Base-by-base conservation (phyloP, 2,329 filamentous ascomycete genomes). In the Fusarium chuoi region DNA sequence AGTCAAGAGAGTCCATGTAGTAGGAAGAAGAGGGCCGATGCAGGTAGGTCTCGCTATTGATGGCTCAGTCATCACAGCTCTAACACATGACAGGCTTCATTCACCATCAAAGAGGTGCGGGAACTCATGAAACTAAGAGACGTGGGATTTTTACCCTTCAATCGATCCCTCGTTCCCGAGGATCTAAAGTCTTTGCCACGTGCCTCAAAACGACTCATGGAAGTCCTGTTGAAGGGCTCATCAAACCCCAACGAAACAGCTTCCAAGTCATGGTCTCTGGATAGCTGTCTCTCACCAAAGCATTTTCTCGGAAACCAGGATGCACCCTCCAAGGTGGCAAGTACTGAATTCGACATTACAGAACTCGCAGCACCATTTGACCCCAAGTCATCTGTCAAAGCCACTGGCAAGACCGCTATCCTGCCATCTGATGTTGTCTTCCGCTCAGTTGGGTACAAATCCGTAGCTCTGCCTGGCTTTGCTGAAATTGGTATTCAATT, bases 391-490 rank as follows among this genome's bases (percentile, higher is more conserved):
- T 83, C 85, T 59, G 85, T 87, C 20, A 79, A 83, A 7, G 80
- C 84, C 18, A 90, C 87, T 0, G 87, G 85, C 0, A 83, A 89
- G 68, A 84, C 83, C 5, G 66, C 87, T 6, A 81, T 86, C 8
- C 76, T 97, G 10, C 86, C 89, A 2, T 91, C 94, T 0, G 88
- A 91, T 11, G 80, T 96, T 8, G 95, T 94, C 22, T 98, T 99
- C 83, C 91, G 95, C 24, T 97, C 94, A n/a, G 95, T 99, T 48
- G 96, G 96, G 12, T 99, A 99, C 84, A 94, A 94, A 77, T 95
- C 95, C 0, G 88, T 92, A 38, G 87, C 94, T 1, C 84, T 99
- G 2, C 88, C 90, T 1, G 96, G 94, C 0, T 92, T 98, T 73
- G 82, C 86, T 3, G 89, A 93, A 9, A 84, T 96, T 0, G 92